Evolutionary conservation across 495 filamentous ascomycete genomes (phyloP), one percentile per base, ranked within the genome.

Genomic region (Niebla homalea): DNA sequence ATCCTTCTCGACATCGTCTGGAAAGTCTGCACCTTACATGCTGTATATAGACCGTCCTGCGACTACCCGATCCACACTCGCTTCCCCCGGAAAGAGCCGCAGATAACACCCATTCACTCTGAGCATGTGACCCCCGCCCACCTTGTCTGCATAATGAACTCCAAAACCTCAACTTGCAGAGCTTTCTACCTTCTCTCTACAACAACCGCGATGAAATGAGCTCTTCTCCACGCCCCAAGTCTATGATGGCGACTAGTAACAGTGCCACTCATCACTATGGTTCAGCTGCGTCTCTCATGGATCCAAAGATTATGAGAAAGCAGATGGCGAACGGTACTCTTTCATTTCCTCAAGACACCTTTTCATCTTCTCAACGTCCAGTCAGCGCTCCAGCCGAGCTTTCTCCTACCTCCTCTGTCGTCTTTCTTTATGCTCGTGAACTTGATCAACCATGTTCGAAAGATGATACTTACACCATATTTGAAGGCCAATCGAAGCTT

Each of bases 301-400:
- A 58, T 42, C 55, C 58, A 11, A 57, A 53, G 45, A 46, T 42
- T 37, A 44, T 53, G 43, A 60, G 55, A 36, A 46, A 55, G 36
- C 55, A 58, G 20, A 19, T 55, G 19, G 40, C 43, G 1, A 60
- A 57, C 42, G 58, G 58, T 60, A 60, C 44, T 25, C 19, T n/a
- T 18, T 35, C 39, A 36, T 48, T 26, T 53, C 38, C 40, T 44
- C 48, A 36, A 51, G 49, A 40, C 23, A 10, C 32, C 14, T 35
- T 19, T 7, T 36, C 41, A 26, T 36, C 49, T 22, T 36, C 36
- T 41, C 18, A 15, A 53, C 47, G 36, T 26, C 15, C 39, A 2
- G 16, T 21, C 25, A 53, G 49, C 40, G 49, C 57, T 37, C 52
- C 55, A 32, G 14, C 29, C 7, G 29, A 32, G 29, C 2, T 46